Evolutionary conservation across 1,284 basidiomycete species (phyloP), one percentile per base, ranked within the genome.

Genomic region (Xerocomus amazonicus): DNA sequence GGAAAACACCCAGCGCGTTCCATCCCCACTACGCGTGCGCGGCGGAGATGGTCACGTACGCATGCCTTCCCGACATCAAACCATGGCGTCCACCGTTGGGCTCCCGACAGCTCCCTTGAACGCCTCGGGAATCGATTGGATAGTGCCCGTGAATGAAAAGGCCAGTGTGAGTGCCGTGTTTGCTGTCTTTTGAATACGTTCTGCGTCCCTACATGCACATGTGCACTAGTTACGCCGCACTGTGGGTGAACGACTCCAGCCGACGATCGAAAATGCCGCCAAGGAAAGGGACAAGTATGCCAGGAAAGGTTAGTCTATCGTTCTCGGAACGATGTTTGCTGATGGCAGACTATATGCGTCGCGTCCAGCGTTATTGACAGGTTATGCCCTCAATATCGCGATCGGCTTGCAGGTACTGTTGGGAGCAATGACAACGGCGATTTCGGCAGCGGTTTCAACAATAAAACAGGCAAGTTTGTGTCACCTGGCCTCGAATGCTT

Each of bases 351-450:
- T 39, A 16, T 33, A 8, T 32, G 17, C n/a, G 5, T 35, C 26
- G 7, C 23, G 4, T 45, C 26, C 48, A 78, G 83, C 82, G 7
- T 66, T 63, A 45, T 59, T 70, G 50, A 78, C 77, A 1, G 75
- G 75, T 4, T 77, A 70, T 51, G 62, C 73, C 5, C 69, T 87
- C 29, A 87, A 87, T 58, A 52, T 68, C 12, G 78, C 77, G 3
- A 77, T 79, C 37, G 78, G 73, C 34, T 39, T 82, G 17, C 84
- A 80, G 60, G 79, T 88, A 7, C 46, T 84, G 0, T 66, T 87
- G 13, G 85, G 84, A 3, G 78, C 85, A 12, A 68, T 87, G 38
- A 87, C 83, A 9, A 87, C 85, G 0, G 84, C 77, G 0, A 57
- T 87, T 7, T 77, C 83, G 3, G 83, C 81, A 6, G 77, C 69